phyloP scores from a whole-genome alignment of 805 yeast species.

The Saturnispora diversa region DNA sequence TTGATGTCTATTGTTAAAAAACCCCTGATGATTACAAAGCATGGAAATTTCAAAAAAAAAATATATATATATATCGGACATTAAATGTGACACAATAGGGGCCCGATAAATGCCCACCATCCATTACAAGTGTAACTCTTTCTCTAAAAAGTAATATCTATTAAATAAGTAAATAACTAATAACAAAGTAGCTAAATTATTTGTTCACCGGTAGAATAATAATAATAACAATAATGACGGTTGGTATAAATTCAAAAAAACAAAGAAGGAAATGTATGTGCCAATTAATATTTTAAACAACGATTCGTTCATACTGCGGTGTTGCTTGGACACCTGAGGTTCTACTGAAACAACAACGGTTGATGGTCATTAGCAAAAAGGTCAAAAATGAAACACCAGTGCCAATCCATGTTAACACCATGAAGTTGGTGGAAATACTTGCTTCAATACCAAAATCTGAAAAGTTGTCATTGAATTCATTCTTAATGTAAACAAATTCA shows the following conservation, averaged over 20 bases:
- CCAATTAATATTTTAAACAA: background rate
- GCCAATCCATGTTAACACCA: conserved; percentile 25
- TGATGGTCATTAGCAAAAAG: conserved; percentile 15
- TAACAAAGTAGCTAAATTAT: no score
- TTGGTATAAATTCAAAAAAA: background rate
- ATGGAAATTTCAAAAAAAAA: no score
- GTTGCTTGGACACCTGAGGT: background rate
- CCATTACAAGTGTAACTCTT: no score
- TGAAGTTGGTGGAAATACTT: conserved; percentile 27
- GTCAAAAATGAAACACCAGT: conserved; percentile 15
- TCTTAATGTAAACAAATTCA: conserved; percentile 40
- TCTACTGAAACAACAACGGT: conserved; percentile 11
- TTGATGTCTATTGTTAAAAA: no score
- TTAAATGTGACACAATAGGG: no score
- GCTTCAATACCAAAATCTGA: conserved; percentile 49
- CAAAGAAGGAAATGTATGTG: background rate
- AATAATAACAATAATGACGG: no score
- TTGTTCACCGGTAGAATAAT: no score
- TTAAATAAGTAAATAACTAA: no score
- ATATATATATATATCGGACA: no score
- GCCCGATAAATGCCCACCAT: no score
- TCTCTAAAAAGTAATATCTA: no score
- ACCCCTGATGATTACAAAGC: no score
- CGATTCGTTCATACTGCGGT: conserved; percentile 1
- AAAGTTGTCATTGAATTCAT: conserved; percentile 42